These are phyloP conservation scores for Candida mesenterica DNA, from an alignment of 1,139 yeast genomes.

Conservation along the genomic window DNA sequence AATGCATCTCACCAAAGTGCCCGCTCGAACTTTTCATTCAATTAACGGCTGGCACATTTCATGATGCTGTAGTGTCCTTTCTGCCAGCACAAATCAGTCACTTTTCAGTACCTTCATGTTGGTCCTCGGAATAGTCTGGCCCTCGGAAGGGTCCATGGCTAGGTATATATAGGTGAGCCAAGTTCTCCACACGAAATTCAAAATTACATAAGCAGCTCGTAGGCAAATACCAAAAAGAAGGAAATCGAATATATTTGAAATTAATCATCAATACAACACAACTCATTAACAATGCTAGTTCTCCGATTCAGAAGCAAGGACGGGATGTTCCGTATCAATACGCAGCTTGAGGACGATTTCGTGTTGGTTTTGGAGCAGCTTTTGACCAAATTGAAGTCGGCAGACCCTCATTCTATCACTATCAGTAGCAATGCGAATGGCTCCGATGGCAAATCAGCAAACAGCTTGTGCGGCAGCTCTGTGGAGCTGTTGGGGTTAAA, in stretches of 20 bases:
- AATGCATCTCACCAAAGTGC: no score
- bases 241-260: slow-evolving; percentile 1
- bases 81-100: no score
- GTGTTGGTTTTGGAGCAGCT: slow-evolving; percentile 47
- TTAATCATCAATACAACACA: neutral
- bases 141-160: no score
- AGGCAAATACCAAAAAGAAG: neutral
- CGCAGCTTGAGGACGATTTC: slow-evolving; percentile 50
- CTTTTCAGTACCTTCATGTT: no score
- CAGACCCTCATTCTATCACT: slow-evolving; percentile 31
- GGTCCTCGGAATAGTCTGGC: no score
- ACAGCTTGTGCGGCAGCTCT: slow-evolving; percentile 43
- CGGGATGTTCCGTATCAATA: slow-evolving; percentile 72
- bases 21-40: no score
- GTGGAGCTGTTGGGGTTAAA: slow-evolving; percentile 53
- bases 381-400: slow-evolving; percentile 30
- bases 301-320: slow-evolving; percentile 80
- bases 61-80: no score
- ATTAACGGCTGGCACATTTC: no score
- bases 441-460: slow-evolving; percentile 46
- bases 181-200: no score
- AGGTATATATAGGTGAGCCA: no score
- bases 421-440: slow-evolving; percentile 47
- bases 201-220: no score
- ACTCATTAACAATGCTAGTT: slow-evolving; percentile 14